Conservation (phyloP, 306 rosid genomes). For the Begonia loranthoides region DNA sequence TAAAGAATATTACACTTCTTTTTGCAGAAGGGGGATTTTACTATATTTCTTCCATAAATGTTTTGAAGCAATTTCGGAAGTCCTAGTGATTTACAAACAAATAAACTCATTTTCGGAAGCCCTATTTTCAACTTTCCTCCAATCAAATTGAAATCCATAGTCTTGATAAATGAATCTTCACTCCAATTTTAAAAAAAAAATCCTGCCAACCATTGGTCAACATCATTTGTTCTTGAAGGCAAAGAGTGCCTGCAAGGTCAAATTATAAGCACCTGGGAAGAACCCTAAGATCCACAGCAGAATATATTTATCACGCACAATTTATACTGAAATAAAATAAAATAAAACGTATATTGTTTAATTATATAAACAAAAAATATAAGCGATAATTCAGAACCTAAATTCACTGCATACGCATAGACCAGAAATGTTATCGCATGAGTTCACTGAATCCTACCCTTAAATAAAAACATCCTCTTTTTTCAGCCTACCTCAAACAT, state of each 20-base stretch:
- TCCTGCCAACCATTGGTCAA: neutral
- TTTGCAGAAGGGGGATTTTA: neutral
- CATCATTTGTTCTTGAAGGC: neutral
- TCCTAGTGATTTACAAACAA: neutral
- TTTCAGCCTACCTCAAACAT: neutral
- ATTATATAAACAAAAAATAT: neutral
- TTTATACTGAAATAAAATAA: neutral
- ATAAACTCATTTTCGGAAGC: neutral
- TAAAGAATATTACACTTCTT: neutral
- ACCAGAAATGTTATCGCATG: too few relatives aligned
- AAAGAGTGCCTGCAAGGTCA: conserved; percentile 2
- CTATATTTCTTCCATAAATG: neutral
- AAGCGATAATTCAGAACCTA: neutral
- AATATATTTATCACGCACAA: neutral
- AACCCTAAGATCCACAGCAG: neutral
- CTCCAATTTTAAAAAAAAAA: neutral
- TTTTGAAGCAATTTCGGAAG: neutral
- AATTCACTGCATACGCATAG: neutral
- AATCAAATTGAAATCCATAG: neutral
- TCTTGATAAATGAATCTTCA: neutral
- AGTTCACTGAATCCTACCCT: too few relatives aligned
- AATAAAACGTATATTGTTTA: neutral
- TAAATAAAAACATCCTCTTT: neutral
- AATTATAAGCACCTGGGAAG: conserved; percentile 1
- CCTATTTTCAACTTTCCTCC: neutral